Evolutionary conservation across 768 basidiomycete species (phyloP).

Genomic region (Pleurotus giganteus): DNA sequence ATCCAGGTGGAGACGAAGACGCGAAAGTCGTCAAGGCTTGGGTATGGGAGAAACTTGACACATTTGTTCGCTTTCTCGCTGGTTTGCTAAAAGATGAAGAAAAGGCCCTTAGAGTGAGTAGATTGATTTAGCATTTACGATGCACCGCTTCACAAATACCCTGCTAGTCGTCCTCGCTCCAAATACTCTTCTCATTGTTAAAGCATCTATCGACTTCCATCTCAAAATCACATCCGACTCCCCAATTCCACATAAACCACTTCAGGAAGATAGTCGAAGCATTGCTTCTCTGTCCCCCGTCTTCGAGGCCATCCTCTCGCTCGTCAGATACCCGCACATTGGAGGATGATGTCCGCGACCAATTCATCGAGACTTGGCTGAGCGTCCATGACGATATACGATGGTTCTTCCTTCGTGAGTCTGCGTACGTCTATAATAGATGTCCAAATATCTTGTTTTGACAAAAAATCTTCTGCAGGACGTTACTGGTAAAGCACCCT

Average conservation of each 20-base stretch:
- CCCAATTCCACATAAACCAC: constrained; percentile 67
- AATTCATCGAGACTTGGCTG: constrained; percentile 72
- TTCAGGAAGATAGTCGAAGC: constrained; percentile 63
- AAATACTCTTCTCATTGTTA: constrained; percentile 74
- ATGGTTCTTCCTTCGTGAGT: constrained; percentile 86
- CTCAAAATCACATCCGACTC: constrained; percentile 42
- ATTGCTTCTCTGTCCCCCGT: constrained; percentile 61
- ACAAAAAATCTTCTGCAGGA: background rate
- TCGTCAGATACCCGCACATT: constrained; percentile 30
- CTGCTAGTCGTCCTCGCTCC: constrained; percentile 28
- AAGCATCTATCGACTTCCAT: constrained; percentile 74
- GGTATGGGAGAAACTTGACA: constrained; percentile 73
- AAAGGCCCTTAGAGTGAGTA: constrained; percentile 64
- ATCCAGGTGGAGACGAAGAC: constrained; percentile 42
- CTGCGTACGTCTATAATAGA: constrained; percentile 48
- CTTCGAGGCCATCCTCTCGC: constrained; percentile 28
- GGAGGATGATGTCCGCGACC: constrained; percentile 57
- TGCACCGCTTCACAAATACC: background rate
- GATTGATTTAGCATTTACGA: background rate
- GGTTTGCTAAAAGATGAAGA: constrained; percentile 79
- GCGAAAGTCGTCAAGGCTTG: constrained; percentile 71
- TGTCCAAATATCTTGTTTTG: background rate
- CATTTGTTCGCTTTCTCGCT: constrained; percentile 66
- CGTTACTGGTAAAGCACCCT: constrained; percentile 17
- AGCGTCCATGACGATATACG: constrained; percentile 79